phyloP scores from a whole-genome alignment of 352 stramenopile genomes.

The Pythium sp. region DNA sequence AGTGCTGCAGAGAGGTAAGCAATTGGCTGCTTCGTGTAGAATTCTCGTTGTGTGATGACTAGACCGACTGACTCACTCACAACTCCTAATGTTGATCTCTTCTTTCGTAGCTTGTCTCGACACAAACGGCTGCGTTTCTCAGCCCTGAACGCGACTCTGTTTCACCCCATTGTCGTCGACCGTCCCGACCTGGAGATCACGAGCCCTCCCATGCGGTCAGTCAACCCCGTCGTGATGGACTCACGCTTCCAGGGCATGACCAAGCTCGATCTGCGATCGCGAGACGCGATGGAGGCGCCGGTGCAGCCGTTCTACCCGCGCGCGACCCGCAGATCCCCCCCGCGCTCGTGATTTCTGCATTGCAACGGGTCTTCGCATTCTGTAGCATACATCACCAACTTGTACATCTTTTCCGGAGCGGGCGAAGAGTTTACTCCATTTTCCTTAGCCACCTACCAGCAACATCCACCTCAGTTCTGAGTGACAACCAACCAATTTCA shows the following conservation, averaged over 20 bases:
- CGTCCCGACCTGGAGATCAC: constrained; percentile 21
- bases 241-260: constrained; percentile 21
- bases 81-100: too few species aligned
- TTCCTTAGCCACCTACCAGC: background rate
- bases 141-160: background rate
- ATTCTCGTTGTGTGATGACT: background rate
- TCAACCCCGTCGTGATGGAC: constrained; percentile 24
- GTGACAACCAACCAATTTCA: constrained; percentile 7
- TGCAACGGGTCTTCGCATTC: background rate
- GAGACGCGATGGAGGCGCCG: constrained; percentile 1
- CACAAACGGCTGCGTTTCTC: constrained; percentile 11
- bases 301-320: constrained; percentile 16
- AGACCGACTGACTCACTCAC: background rate
- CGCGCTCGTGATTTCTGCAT: background rate
- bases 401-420: background rate
- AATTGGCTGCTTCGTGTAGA: background rate
- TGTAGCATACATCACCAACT: constrained; percentile 1
- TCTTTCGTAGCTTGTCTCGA: constrained; percentile 10
- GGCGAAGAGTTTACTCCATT: background rate
- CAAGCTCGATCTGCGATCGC: background rate
- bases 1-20: constrained; percentile 14
- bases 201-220: constrained; percentile 19
- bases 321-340: background rate
- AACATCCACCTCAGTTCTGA: constrained; percentile 5
- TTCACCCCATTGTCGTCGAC: constrained; percentile 22